Percentiles rank a stretch among this genome's conserved stretches.
Evolutionary conservation across 208 protist genomes (phyloP).

Genomic region (Angomonas deanei): DNA sequence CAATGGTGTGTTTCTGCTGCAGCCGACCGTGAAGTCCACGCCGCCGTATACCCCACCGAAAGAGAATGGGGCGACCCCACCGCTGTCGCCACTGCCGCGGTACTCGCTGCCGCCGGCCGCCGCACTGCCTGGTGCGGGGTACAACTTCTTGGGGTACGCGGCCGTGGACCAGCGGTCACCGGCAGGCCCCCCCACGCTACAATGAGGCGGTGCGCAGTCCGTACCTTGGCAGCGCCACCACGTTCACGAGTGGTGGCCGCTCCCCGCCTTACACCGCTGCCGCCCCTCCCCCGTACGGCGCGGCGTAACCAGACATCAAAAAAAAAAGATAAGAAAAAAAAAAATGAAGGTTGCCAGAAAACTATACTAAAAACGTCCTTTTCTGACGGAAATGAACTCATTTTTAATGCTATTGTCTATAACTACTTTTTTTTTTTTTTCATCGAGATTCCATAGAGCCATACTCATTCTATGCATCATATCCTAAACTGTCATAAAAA

Average conservation of each 20-base stretch:
- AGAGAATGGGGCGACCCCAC: constrained; percentile 30
- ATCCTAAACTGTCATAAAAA: background rate
- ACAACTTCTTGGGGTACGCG: constrained; percentile 13
- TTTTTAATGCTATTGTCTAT: no score
- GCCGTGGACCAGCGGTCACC: background rate
- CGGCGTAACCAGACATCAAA: no score
- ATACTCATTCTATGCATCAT: no score
- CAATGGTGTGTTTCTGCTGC: constrained; percentile 79
- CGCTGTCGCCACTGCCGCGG: constrained; percentile 66
- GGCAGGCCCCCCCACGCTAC: constrained; percentile 30
- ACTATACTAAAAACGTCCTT: no score
- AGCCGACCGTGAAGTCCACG: constrained; percentile 45
- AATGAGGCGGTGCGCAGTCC: constrained; percentile 13
- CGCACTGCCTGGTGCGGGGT: constrained; percentile 10
- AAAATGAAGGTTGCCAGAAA: no score
- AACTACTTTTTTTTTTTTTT: background rate
- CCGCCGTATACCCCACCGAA: constrained; percentile 67
- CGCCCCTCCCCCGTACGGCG: constrained; percentile 31
- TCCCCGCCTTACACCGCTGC: constrained; percentile 18
- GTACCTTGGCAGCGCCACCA: constrained; percentile 6
- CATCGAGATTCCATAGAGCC: background rate
- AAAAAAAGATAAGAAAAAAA: background rate
- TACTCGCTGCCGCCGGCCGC: constrained; percentile 68
- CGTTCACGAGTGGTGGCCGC: background rate
- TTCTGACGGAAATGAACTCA: no score